phyloP scores from a whole-genome alignment of 208 protist genomes.

The Trypanosoma theileri region DNA sequence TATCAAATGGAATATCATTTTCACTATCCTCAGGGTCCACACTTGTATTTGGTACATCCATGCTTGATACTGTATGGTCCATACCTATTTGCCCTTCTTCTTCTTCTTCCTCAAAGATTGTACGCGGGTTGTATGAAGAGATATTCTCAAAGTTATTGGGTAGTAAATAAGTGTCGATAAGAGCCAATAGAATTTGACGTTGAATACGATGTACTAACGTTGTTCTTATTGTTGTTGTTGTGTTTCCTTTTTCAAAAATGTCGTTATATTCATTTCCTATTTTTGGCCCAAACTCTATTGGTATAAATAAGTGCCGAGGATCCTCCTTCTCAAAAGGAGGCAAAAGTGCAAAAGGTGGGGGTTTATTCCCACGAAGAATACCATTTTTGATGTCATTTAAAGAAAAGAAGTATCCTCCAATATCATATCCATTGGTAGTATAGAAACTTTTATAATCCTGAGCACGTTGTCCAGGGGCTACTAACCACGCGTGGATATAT shows the following conservation, averaged over 20 bases:
- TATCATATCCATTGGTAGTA: constrained; percentile 46
- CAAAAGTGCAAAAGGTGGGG: constrained; percentile 32
- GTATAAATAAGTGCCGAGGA: constrained; percentile 20
- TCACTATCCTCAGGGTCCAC: neutral
- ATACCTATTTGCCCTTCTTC: constrained; percentile 2
- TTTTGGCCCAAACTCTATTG: neutral
- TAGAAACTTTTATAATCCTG: constrained; percentile 44
- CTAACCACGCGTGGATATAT: constrained; percentile 73
- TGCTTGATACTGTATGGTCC: constrained; percentile 1
- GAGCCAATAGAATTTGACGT: constrained; percentile 42
- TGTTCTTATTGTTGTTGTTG: neutral
- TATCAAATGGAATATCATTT: neutral
- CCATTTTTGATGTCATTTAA: constrained; percentile 73
- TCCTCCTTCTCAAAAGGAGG: constrained; percentile 36
- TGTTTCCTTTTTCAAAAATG: neutral
- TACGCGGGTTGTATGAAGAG: constrained; percentile 23
- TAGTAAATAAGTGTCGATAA: constrained; percentile 61
- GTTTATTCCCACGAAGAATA: constrained; percentile 54
- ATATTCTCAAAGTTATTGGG: constrained; percentile 34
- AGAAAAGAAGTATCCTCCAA: constrained; percentile 48
- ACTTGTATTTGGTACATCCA: neutral
- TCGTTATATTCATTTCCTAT: neutral
- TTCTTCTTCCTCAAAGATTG: constrained; percentile 19
- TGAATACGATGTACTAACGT: constrained; percentile 21
- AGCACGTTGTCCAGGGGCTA: constrained; percentile 10